Evolutionary conservation across 352 stramenopile species (phyloP).

Genomic region (Pythium graminicola): DNA sequence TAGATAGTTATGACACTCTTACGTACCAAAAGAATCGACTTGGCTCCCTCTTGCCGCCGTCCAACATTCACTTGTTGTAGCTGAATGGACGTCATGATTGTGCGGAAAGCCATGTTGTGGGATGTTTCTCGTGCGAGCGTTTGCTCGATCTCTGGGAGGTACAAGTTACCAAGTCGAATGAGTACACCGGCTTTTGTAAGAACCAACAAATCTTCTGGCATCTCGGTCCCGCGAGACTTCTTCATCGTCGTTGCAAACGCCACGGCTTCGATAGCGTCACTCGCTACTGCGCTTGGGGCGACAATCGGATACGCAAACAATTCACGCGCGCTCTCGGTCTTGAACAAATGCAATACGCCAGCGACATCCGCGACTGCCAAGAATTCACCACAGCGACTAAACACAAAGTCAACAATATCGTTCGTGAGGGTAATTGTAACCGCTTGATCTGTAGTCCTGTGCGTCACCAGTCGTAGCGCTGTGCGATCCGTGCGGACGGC

Average conservation of each 20-base stretch:
- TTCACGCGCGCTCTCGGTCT: constrained; percentile 8
- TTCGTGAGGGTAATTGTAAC: neutral
- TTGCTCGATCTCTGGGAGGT: constrained; percentile 17
- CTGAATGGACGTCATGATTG: constrained; percentile 18
- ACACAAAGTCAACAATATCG: constrained; percentile 20
- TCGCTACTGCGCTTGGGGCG: constrained; percentile 2
- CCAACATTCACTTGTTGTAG: constrained; percentile 21
- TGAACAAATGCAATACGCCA: constrained; percentile 21
- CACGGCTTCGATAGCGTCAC: constrained; percentile 18
- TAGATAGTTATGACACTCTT: neutral
- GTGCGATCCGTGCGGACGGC: constrained; percentile 6
- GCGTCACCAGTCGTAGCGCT: constrained; percentile 8
- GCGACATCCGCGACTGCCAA: constrained; percentile 18
- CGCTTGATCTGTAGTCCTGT: neutral
- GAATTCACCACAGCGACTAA: constrained; percentile 22
- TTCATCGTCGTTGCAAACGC: constrained; percentile 20
- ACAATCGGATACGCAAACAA: constrained; percentile 29
- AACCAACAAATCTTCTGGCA: constrained; percentile 23
- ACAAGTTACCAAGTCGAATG: constrained; percentile 22
- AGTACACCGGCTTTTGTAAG: constrained; percentile 20
- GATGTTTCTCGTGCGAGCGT: constrained; percentile 14
- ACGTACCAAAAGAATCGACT: constrained; percentile 22
- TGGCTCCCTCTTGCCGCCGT: neutral
- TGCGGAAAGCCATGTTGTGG: constrained; percentile 10
- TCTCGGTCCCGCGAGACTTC: too few relatives aligned